A percentile compares a stretch with the other conserved stretches of the same genome.
These are phyloP conservation scores for Ascoidea tarda DNA, from an alignment of 805 yeast genomes.

Conservation along the genomic window DNA sequence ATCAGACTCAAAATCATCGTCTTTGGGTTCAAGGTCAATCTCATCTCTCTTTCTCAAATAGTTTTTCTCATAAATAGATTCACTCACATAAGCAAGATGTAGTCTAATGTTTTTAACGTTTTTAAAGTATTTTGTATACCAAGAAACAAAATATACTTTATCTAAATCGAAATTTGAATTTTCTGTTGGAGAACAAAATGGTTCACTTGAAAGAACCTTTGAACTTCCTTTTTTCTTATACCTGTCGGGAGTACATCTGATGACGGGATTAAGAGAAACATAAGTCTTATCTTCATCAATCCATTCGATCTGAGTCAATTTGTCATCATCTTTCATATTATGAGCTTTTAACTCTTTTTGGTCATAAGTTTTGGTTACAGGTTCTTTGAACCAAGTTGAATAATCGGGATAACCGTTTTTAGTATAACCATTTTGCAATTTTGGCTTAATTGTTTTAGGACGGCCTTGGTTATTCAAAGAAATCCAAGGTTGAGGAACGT, in stretches of 20 bases:
- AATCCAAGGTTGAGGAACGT: slow-evolving; percentile 71
- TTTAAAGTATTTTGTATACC: slow-evolving; percentile 62
- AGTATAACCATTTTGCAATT: slow-evolving; percentile 55
- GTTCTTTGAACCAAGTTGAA: slow-evolving; percentile 64
- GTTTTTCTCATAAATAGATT: slow-evolving; percentile 40
- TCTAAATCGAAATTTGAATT: slow-evolving; percentile 41
- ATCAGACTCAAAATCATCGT: slow-evolving; percentile 11
- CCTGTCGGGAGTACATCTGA: slow-evolving; percentile 74
- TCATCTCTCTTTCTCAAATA: slow-evolving; percentile 27
- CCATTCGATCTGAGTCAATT: slow-evolving; percentile 37
- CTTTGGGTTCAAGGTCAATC: slow-evolving; percentile 9
- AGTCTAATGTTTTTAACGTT: slow-evolving; percentile 47
- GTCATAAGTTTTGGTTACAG: slow-evolving; percentile 37
- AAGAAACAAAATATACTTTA: slow-evolving; percentile 58
- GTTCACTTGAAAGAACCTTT: slow-evolving; percentile 42
- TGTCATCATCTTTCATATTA: slow-evolving; percentile 50
- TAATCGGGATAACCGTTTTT: slow-evolving; percentile 58
- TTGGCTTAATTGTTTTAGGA: slow-evolving; percentile 70
- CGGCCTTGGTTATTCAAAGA: slow-evolving; percentile 62
- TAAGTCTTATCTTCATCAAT: slow-evolving; percentile 64
- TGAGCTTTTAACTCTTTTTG: slow-evolving; percentile 61
- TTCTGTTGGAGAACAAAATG: slow-evolving; percentile 78
- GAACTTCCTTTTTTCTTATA: slow-evolving; percentile 53
- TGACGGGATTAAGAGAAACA: slow-evolving; percentile 57
- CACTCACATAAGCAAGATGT: slow-evolving; percentile 54